These are phyloP conservation scores for Cutaneotrichosporon arboriforme DNA, from an alignment of 1,284 basidiomycete species.

Conservation along the genomic window DNA sequence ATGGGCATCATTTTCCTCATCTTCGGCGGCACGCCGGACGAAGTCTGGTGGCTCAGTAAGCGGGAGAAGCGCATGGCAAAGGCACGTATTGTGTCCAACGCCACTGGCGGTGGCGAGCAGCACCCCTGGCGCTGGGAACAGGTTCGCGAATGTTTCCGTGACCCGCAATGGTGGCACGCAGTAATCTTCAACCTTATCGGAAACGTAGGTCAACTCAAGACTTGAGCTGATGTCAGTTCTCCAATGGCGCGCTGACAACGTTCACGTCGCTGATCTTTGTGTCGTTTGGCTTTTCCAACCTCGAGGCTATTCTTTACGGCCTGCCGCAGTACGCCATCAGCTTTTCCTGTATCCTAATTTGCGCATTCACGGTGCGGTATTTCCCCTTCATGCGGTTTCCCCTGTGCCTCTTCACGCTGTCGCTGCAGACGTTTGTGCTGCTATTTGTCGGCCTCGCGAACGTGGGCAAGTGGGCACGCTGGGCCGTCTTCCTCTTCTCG, in stretches of 20 bases:
- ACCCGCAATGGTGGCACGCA: conserved; percentile 24
- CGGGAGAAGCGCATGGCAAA: conserved; percentile 27
- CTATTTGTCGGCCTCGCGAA: conserved; percentile 20
- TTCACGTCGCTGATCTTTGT: conserved; percentile 18
- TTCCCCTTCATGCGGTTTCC: conserved; percentile 22
- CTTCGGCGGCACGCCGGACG: conserved; percentile 26
- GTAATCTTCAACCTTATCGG: conserved; percentile 16
- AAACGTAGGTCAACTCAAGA: conserved; percentile 23
- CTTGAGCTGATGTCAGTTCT: conserved; percentile 1
- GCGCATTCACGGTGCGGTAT: conserved; percentile 9
- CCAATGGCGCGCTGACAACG: conserved; percentile 8
- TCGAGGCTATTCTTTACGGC: conserved; percentile 17
- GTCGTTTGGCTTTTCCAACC: conserved; percentile 25
- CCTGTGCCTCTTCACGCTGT: conserved; percentile 14
- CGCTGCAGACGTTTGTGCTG: conserved; percentile 17
- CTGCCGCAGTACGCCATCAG: conserved; percentile 23
- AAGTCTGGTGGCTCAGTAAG: conserved; percentile 28
- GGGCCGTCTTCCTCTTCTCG: conserved; percentile 19
- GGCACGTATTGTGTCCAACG: conserved; percentile 21
- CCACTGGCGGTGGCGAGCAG: conserved; percentile 12
- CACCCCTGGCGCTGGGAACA: conserved; percentile 30
- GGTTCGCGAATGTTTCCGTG: conserved; percentile 26
- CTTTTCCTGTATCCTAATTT: conserved; percentile 8
- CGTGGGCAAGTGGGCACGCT: conserved; percentile 20
- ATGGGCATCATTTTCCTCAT: conserved; percentile 7